Percentiles rank a stretch among this genome's conserved stretches.
phyloP scores from a whole-genome alignment of 164 flowering plant genomes.

The Aristolochia contorta region DNA sequence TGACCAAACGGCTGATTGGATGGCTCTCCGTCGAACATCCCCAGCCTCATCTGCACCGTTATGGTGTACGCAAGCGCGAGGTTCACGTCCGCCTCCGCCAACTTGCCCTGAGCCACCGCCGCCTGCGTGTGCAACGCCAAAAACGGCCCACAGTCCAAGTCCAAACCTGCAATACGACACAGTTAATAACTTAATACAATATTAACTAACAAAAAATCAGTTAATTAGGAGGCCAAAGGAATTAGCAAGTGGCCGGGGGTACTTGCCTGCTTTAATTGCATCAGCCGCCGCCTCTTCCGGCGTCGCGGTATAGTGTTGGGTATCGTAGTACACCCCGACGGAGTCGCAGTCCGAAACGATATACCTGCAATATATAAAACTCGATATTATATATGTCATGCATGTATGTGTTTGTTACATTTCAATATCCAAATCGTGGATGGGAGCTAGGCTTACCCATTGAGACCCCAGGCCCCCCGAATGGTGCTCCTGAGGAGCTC shows the following conservation, averaged over 20 bases:
- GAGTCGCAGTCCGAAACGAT: constrained; percentile 98
- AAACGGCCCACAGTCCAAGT: constrained; percentile 92
- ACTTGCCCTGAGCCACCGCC: constrained; percentile 41
- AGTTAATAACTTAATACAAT: too few species aligned
- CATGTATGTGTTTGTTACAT: neutral
- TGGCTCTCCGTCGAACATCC: constrained; percentile 83
- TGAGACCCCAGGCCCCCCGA: constrained; percentile 64
- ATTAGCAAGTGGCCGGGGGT: too few species aligned
- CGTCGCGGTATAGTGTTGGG: constrained; percentile 70
- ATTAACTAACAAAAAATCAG: too few species aligned
- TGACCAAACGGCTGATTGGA: constrained; percentile 46
- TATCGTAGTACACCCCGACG: constrained; percentile 58
- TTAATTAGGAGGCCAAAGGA: neutral
- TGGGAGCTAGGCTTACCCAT: constrained; percentile 36
- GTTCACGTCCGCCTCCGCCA: constrained; percentile 47
- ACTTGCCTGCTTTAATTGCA: constrained; percentile 76
- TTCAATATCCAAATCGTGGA: neutral
- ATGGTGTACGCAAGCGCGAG: constrained; percentile 54
- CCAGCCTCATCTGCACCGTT: constrained; percentile 81
- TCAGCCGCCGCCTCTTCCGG: constrained; percentile 91
- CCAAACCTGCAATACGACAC: constrained; percentile 66
- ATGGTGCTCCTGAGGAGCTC: constrained; percentile 48
- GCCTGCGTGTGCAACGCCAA: constrained; percentile 49
- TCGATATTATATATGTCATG: too few species aligned
- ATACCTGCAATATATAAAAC: constrained; percentile 33